Conservation (phyloP, 2,329 filamentous ascomycete species). For the Phaeosphaeria sp. region DNA sequence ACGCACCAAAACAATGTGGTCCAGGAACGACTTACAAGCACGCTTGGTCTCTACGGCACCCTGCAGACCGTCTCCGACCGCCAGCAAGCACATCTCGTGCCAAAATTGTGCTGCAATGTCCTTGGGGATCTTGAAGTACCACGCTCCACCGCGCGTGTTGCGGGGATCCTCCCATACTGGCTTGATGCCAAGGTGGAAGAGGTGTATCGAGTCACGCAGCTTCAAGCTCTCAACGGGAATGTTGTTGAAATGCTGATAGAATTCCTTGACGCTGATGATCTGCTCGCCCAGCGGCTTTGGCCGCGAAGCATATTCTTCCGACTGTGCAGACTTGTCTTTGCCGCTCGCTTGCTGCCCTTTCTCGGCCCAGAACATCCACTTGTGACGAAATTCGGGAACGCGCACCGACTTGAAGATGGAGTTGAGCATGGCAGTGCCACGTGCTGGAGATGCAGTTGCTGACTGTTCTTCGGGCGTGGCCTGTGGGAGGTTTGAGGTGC, state of each 20-base stretch:
- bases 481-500: constrained; percentile 60
- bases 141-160: constrained; percentile 84
- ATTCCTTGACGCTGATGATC: constrained; percentile 57
- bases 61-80: constrained; percentile 83
- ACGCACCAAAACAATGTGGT: background rate
- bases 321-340: constrained; percentile 25
- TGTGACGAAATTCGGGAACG: constrained; percentile 58
- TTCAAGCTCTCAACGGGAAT: constrained; percentile 77
- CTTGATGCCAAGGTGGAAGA: constrained; percentile 83
- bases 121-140: constrained; percentile 91
- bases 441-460: constrained; percentile 72
- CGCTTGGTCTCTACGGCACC: constrained; percentile 67
- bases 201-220: constrained; percentile 72
- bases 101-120: constrained; percentile 73
- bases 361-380: constrained; percentile 62
- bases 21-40: constrained; percentile 62
- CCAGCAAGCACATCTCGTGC: constrained; percentile 81
- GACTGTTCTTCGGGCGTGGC: constrained; percentile 66
- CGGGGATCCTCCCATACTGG: constrained; percentile 86
- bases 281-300: constrained; percentile 53
- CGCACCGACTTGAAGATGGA: constrained; percentile 55
- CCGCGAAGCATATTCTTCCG: constrained; percentile 53
- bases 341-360: constrained; percentile 40
- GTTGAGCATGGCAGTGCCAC: constrained; percentile 75
- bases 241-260: constrained; percentile 68